A percentile compares a stretch with the other conserved stretches of the same genome.
These are phyloP conservation scores for Myochromella boudieri DNA, from an alignment of 768 basidiomycete genomes.

Conservation along the genomic window DNA sequence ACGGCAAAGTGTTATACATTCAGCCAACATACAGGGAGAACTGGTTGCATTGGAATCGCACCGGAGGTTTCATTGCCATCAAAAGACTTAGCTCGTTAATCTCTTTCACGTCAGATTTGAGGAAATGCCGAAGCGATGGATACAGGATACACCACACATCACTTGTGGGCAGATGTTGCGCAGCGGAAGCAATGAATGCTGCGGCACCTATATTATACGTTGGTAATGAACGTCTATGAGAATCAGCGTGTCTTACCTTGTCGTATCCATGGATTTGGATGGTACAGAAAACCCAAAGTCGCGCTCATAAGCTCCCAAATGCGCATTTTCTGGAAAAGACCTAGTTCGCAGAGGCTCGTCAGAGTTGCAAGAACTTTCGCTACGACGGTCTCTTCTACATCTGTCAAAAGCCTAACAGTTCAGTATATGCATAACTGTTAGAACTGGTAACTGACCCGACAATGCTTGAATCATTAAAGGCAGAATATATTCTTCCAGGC, in stretches of 20 bases:
- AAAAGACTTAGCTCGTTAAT: slow-evolving; percentile 79
- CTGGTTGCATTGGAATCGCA: too few species aligned
- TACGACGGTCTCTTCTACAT: slow-evolving; percentile 93
- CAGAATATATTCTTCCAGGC: slow-evolving; percentile 94
- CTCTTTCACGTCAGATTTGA: slow-evolving; percentile 77
- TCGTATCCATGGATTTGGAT: slow-evolving; percentile 94
- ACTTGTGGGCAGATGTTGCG: slow-evolving; percentile 76
- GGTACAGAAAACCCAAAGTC: slow-evolving; percentile 86
- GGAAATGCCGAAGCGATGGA: slow-evolving; percentile 81
- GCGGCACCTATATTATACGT: slow-evolving; percentile 61
- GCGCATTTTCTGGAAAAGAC: slow-evolving; percentile 90
- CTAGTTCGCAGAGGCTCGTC: slow-evolving; percentile 86
- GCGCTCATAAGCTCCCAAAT: slow-evolving; percentile 96
- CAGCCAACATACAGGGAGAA: too few species aligned
- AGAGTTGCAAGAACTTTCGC: slow-evolving; percentile 86
- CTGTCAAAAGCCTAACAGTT: slow-evolving; percentile 36
- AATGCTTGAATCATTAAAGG: slow-evolving; percentile 95
- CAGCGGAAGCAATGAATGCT: slow-evolving; percentile 85
- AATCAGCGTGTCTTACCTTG: too few species aligned
- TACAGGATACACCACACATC: slow-evolving; percentile 98
- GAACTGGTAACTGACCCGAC: slow-evolving; percentile 58
- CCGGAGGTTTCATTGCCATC: slow-evolving; percentile 73
- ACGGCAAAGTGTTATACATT: slow-evolving; percentile 41
- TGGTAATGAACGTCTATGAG: slow-evolving; percentile 1
- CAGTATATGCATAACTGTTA: not conserved